Evolutionary conservation across 2,329 filamentous ascomycete genomes (phyloP).

Genomic region (Fulvia fulva): DNA sequence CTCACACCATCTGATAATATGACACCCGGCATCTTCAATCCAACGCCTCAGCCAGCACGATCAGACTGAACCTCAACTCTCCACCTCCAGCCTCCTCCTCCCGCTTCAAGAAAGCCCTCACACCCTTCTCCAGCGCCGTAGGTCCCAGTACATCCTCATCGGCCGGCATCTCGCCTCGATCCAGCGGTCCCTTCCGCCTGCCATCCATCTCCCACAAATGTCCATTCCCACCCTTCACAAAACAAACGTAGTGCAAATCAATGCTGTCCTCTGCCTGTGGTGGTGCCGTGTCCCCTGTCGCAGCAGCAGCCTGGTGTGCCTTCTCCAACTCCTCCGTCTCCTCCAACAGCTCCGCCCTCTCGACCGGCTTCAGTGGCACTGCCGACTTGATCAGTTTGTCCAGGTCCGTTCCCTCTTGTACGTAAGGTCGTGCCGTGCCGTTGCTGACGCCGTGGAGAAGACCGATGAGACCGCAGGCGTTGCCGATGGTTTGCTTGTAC

Average conservation of each 20-base stretch:
- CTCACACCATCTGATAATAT: too few species aligned
- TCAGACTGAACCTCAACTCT: slow-evolving; percentile 60
- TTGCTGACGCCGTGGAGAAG: slow-evolving; percentile 79
- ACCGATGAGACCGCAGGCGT: slow-evolving; percentile 89
- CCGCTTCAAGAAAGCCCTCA: slow-evolving; percentile 56
- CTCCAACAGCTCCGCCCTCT: slow-evolving; percentile 72
- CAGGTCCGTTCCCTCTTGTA: slow-evolving; percentile 57
- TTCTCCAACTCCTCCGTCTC: slow-evolving; percentile 68
- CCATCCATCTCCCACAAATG: slow-evolving; percentile 79
- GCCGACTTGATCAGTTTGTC: slow-evolving; percentile 64
- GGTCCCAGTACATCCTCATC: slow-evolving; percentile 58
- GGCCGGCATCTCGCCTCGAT: slow-evolving; percentile 48
- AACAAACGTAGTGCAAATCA: slow-evolving; percentile 96
- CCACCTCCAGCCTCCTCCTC: slow-evolving; percentile 54
- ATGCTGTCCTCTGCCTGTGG: slow-evolving; percentile 74
- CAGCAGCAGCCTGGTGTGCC: slow-evolving; percentile 75
- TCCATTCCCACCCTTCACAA: slow-evolving; percentile 69
- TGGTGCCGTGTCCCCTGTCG: slow-evolving; percentile 71
- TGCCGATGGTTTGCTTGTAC: slow-evolving; percentile 93
- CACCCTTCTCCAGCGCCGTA: slow-evolving; percentile 68
- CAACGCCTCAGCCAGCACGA: slow-evolving; percentile 56
- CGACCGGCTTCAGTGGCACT: slow-evolving; percentile 61
- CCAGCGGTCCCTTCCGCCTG: slow-evolving; percentile 65
- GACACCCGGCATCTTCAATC: slow-evolving; percentile 39
- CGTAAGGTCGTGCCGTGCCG: slow-evolving; percentile 61